Conservation (phyloP, 2,329 filamentous ascomycete species). For the Penicillium sp. region DNA sequence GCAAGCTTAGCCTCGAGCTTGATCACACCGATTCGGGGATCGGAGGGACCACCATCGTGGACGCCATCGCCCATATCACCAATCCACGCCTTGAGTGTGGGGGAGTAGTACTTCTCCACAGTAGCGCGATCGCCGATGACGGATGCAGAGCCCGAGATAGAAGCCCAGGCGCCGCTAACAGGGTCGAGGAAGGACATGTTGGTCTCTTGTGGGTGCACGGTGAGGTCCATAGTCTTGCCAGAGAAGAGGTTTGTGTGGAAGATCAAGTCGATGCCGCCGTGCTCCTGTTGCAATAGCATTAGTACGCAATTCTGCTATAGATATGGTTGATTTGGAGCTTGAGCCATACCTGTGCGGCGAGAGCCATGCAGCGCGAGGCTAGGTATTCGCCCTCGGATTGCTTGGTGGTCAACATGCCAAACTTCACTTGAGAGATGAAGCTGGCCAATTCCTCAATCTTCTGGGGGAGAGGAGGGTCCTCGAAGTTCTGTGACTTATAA, state of each 20-base stretch:
- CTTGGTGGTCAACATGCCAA: slow-evolving; percentile 85
- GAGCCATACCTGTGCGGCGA: slow-evolving; percentile 69
- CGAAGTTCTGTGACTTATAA: slow-evolving; percentile 75
- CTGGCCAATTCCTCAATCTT: slow-evolving; percentile 74
- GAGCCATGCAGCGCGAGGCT: slow-evolving; percentile 81
- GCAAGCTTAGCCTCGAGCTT: slow-evolving; percentile 71
- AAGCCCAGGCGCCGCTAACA: slow-evolving; percentile 79
- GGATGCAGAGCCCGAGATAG: slow-evolving; percentile 71
- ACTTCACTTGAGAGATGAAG: slow-evolving; percentile 75
- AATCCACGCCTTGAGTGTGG: slow-evolving; percentile 77
- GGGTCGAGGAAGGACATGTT: slow-evolving; percentile 79
- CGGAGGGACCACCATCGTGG: slow-evolving; percentile 78
- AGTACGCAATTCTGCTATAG: not conserved
- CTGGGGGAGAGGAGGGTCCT: slow-evolving; percentile 70
- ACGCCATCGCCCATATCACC: slow-evolving; percentile 81
- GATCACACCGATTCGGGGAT: slow-evolving; percentile 81
- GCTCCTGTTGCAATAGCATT: slow-evolving; percentile 58
- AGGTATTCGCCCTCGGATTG: slow-evolving; percentile 63
- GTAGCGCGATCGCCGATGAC: slow-evolving; percentile 69
- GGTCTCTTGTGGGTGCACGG: slow-evolving; percentile 67
- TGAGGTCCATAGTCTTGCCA: slow-evolving; percentile 81
- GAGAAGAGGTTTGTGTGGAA: slow-evolving; percentile 93
- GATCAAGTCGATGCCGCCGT: slow-evolving; percentile 75
- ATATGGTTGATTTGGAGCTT: not conserved
- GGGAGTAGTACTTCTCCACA: slow-evolving; percentile 75